Percentiles rank a stretch among this genome's conserved stretches.
Evolutionary conservation across 108 stramenopile genomes (phyloP).

Genomic region (Nitzschia sp.): DNA sequence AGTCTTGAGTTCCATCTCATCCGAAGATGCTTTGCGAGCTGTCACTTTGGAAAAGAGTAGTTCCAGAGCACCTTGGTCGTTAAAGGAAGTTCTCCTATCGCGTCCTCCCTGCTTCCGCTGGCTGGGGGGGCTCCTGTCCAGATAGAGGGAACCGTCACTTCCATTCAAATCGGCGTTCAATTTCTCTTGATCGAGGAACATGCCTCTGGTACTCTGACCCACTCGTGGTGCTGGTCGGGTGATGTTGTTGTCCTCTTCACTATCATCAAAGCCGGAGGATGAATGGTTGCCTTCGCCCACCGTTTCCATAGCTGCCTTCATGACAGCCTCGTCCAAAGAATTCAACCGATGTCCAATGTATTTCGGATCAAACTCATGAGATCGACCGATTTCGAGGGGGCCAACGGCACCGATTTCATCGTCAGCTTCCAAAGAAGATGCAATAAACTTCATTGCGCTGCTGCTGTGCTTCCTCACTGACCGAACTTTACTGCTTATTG

Average conservation of each 20-base stretch:
- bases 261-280: not conserved
- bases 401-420: no score
- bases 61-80: not conserved
- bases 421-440: no score
- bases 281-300: no score
- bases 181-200: not conserved
- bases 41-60: not conserved
- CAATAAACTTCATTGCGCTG: no score
- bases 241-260: not conserved
- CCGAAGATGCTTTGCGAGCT: not conserved
- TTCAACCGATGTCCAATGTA: not conserved
- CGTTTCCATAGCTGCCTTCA: not conserved
- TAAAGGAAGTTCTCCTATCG: not conserved
- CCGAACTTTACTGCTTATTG: no score
- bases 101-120: not conserved
- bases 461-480: no score
- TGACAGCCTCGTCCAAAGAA: not conserved
- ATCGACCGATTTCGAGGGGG: no score
- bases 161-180: not conserved
- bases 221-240: not conserved
- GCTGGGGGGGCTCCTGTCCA: not conserved
- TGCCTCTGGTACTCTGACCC: not conserved
- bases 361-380: not conserved
- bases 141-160: not conserved
- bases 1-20: not conserved